Evolutionary conservation across 768 basidiomycete genomes (phyloP), one percentile per base, ranked within the genome.

Genomic region (Suillus subaureus): DNA sequence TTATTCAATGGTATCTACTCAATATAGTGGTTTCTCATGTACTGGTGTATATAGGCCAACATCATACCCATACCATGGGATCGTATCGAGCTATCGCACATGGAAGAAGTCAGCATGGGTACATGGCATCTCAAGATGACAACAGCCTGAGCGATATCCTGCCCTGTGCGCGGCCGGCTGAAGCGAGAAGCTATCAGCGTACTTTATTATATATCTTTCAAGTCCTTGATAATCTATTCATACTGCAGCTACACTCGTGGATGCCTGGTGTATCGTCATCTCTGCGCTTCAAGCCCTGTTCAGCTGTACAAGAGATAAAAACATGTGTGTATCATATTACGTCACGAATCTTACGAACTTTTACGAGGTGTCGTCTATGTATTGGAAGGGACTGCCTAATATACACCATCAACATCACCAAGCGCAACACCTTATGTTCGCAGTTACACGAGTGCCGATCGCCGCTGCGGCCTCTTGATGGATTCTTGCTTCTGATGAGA

Each of bases 51-150:
- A 56, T 68, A 92, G 90, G 83, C 87, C 11, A 90, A 91, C 73
- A 82, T 84, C 64, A 87, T 92, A 70, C 89, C 89, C 31, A 83
- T 91, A 66, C 82, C 84, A 23, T 88, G 87, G 86, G 86, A 90
- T 74, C 84, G 85, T 63, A 85, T 92, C 43, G 82, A 87, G 64
- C 81, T 92, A 58, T 88, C 89, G 73, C 85, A 90, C 69, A 79
- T 92, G 67, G 90, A 92, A 75, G 90, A 91, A 75, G 77, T 87
- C 31, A 77, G 85, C 0, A 81, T 85, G 67, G 90, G 90, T 65
- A 84, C 86, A 61, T 92, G 90, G 90, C 88, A 89, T 73, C 89
- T 90, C 51, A 89, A 90, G 69, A 76, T 82, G 71, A 79, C 76
- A 40, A 68, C 73, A 26, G 61, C 67, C 66, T 78, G 72, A 68